Evolutionary conservation across 163 green algal species (phyloP).

Genomic region (Trebouxiophyceae sp.): DNA sequence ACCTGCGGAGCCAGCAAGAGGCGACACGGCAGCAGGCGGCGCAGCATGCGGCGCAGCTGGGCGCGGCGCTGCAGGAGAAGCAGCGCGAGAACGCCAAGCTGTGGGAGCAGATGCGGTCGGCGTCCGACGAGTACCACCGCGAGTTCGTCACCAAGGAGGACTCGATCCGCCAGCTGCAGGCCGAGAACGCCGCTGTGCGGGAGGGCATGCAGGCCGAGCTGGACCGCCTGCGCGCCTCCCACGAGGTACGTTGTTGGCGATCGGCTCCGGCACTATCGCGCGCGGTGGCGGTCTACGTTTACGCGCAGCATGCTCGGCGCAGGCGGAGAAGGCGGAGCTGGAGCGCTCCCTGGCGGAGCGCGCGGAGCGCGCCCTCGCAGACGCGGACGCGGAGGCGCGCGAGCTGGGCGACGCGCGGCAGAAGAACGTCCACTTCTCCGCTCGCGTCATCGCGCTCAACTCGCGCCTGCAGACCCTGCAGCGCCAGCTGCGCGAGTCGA

Average conservation of each 20-base stretch:
- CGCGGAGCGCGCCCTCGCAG: constrained; percentile 17
- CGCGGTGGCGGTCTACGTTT: too few species aligned
- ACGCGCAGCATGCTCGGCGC: too few species aligned
- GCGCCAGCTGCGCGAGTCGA: constrained; percentile 7
- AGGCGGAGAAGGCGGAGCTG: constrained; percentile 22
- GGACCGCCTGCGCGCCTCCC: constrained; percentile 15
- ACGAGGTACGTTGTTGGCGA: constrained; percentile 17
- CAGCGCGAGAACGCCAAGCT: constrained; percentile 29
- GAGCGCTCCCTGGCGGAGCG: constrained; percentile 22
- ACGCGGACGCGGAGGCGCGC: constrained; percentile 13
- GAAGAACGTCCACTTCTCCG: constrained; percentile 34
- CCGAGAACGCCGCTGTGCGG: constrained; percentile 10
- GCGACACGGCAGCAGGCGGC: constrained; percentile 14
- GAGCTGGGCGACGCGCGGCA: constrained; percentile 17
- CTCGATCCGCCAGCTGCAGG: constrained; percentile 16
- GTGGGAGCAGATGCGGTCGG: constrained; percentile 23
- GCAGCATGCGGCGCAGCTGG: constrained; percentile 1
- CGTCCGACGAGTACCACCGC: background rate
- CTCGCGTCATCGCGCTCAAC: constrained; percentile 29
- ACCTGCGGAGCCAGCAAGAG: constrained; percentile 14
- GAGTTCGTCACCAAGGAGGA: constrained; percentile 26
- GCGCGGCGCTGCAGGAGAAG: constrained; percentile 21
- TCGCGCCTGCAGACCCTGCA: constrained; percentile 18
- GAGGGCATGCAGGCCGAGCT: constrained; percentile 18
- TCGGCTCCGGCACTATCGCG: too few species aligned